Conservation (phyloP, 768 basidiomycete species). For the Mycena vitilis region DNA sequence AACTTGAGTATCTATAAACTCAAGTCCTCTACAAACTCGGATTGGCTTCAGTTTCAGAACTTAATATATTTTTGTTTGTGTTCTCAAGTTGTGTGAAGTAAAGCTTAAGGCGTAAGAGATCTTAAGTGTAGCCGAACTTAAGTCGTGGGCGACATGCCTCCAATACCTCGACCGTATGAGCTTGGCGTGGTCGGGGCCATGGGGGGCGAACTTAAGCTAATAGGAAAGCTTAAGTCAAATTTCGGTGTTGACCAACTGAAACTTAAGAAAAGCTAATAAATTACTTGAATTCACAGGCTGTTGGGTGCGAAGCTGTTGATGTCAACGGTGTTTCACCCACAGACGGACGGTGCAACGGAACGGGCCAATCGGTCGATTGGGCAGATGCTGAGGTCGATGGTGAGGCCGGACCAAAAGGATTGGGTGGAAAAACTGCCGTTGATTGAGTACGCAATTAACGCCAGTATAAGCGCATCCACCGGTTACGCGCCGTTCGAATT, state of each 20-base stretch:
- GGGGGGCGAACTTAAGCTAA: too few species aligned
- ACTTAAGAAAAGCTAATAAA: too few species aligned
- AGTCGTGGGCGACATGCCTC: background rate
- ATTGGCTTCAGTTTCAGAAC: background rate
- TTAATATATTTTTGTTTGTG: too few species aligned
- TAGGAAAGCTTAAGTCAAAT: too few species aligned
- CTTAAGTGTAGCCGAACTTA: background rate
- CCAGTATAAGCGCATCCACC: conserved; percentile 1
- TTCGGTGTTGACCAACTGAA: too few species aligned
- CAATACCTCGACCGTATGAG: too few species aligned
- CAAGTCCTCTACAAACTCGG: too few species aligned
- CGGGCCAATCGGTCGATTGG: conserved; percentile 23
- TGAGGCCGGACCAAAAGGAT: conserved; percentile 30
- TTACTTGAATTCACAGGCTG: background rate
- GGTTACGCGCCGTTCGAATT: conserved; percentile 13
- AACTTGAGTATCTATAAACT: background rate
- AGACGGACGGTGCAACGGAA: conserved; percentile 14
- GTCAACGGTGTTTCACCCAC: conserved; percentile 7
- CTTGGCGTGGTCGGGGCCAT: too few species aligned
- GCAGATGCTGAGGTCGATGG: conserved; percentile 29
- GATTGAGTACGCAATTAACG: conserved; percentile 10
- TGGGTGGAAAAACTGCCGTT: conserved; percentile 8
- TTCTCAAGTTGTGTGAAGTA: background rate
- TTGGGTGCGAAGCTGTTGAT: conserved; percentile 4
- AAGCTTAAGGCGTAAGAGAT: background rate